Percentiles rank a stretch among this genome's conserved stretches.
Conservation (phyloP, 768 basidiomycete species). For the Cantharellus anzutake region DNA sequence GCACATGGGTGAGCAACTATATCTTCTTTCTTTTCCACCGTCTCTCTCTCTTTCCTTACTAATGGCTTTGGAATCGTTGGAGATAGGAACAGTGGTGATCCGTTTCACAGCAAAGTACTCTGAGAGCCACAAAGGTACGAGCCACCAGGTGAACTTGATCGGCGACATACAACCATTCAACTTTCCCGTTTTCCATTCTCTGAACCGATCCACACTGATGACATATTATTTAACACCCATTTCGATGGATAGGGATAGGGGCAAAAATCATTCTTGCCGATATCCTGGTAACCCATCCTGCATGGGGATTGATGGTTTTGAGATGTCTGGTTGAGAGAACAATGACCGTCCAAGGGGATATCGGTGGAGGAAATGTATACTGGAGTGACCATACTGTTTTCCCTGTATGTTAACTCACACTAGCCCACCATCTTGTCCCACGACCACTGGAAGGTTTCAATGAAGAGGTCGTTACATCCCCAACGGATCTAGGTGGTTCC, state of each 20-base stretch:
- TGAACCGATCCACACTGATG: background rate
- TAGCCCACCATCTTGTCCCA: background rate
- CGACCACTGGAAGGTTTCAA: conserved; percentile 2
- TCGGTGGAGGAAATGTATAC: conserved; percentile 4
- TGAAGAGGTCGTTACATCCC: conserved; percentile 1
- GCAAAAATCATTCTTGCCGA: background rate
- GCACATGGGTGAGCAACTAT: too few relatives aligned
- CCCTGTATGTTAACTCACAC: conserved; percentile 4
- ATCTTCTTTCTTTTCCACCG: too few relatives aligned
- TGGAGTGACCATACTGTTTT: conserved; percentile 6
- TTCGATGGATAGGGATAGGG: background rate
- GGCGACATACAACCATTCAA: background rate
- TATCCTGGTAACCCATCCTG: conserved; percentile 6
- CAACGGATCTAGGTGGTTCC: conserved; percentile 5
- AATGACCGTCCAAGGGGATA: conserved; percentile 6
- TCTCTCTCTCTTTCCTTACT: too few relatives aligned
- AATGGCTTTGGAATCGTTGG: too few relatives aligned
- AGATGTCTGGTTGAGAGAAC: conserved; percentile 6
- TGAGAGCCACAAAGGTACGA: background rate
- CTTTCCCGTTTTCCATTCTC: background rate
- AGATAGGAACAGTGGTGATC: background rate
- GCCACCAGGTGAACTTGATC: background rate
- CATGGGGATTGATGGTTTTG: conserved; percentile 4
- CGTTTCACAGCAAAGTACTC: background rate
- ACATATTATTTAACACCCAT: background rate